phyloP scores from a whole-genome alignment of 306 rosid genomes.

The Herpetospermum pedunculosum region DNA sequence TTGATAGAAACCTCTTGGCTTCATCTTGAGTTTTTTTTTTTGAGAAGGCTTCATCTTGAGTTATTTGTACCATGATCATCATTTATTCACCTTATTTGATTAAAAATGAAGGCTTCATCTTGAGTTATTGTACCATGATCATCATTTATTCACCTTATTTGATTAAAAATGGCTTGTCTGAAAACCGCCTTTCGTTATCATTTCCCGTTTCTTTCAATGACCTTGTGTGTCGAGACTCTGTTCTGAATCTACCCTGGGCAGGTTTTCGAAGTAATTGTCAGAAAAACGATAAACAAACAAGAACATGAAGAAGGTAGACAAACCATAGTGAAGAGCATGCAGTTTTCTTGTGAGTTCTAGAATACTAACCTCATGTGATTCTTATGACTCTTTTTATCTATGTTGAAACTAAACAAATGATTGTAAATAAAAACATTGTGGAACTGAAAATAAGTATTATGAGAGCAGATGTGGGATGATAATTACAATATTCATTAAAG shows the following conservation, averaged over 20 bases:
- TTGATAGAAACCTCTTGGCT: slow-evolving; percentile 10
- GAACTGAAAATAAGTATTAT: not conserved
- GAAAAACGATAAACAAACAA: not conserved
- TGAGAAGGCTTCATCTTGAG: too few species aligned
- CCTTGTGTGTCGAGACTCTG: not conserved
- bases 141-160: not conserved
- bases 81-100: not conserved
- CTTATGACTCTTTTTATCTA: not conserved
- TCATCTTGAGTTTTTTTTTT: too few species aligned
- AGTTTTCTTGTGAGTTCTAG: slow-evolving; percentile 5
- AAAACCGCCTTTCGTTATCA: not conserved
- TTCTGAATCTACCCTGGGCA: not conserved
- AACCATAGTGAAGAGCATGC: not conserved
- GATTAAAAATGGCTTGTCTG: not conserved
- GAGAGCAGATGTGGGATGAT: slow-evolving; percentile 4
- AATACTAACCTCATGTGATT: slow-evolving; percentile 1
- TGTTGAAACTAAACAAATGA: not conserved
- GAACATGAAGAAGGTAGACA: not conserved
- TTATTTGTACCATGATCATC: not conserved
- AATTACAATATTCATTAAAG: not conserved
- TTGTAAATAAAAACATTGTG: not conserved
- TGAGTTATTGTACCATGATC: not conserved
- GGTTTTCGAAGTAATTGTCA: not conserved
- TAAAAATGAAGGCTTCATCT: too few species aligned
- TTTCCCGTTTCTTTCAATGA: not conserved